These are phyloP conservation scores for Saposhnikovia divaricata DNA, from an alignment of 129 eudicot genomes.

Conservation along the genomic window DNA sequence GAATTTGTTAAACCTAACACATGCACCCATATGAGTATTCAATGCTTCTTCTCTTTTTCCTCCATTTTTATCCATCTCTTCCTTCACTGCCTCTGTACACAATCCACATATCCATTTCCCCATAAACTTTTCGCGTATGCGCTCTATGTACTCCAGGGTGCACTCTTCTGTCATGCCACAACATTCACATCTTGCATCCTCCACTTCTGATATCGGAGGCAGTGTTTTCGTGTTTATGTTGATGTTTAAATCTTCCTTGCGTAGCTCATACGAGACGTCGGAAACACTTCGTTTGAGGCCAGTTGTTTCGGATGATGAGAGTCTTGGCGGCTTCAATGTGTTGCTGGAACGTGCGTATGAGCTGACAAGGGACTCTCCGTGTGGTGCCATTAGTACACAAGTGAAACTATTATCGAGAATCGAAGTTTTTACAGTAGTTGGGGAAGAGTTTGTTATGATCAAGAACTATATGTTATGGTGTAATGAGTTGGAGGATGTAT, in stretches of 20 bases:
- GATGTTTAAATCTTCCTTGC: conserved; percentile 30
- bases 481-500: not conserved
- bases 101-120: conserved; percentile 81
- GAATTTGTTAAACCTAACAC: conserved; percentile 58
- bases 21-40: conserved; percentile 57
- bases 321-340: conserved; percentile 37
- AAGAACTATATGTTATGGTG: not conserved
- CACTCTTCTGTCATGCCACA: conserved; percentile 82
- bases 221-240: conserved; percentile 12
- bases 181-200: conserved; percentile 67
- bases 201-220: conserved; percentile 52
- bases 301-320: conserved; percentile 25
- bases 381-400: conserved; percentile 34
- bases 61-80: conserved; percentile 64
- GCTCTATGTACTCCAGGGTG: conserved; percentile 57
- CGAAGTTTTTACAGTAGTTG: not conserved
- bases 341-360: conserved; percentile 12
- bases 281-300: conserved; percentile 55
- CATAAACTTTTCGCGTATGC: conserved; percentile 34
- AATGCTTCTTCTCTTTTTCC: conserved; percentile 61
- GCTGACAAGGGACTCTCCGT: conserved; percentile 31
- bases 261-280: conserved; percentile 54
- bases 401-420: not conserved
- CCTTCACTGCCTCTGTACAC: conserved; percentile 74
- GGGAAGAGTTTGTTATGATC: not conserved